Conservation (phyloP, 257 asterid species). For the Solanum paucissectum region DNA sequence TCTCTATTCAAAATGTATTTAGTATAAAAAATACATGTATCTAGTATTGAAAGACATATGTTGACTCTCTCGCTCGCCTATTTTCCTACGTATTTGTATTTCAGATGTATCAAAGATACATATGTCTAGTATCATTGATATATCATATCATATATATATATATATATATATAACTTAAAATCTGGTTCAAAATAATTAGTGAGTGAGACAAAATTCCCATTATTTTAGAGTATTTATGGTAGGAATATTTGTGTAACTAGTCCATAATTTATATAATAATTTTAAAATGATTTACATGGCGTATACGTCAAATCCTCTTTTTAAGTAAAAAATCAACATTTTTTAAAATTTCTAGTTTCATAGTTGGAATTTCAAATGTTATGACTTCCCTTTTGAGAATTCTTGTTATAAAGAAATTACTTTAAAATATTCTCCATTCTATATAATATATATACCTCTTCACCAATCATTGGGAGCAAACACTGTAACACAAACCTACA, state of each 20-base stretch:
- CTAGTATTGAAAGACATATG: too few relatives aligned
- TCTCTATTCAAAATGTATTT: too few relatives aligned
- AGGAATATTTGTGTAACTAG: background rate
- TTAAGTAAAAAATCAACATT: background rate
- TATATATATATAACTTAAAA: background rate
- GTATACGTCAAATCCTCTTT: background rate
- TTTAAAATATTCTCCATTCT: background rate
- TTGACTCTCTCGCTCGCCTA: background rate
- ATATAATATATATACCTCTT: background rate
- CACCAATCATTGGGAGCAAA: background rate
- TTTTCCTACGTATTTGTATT: too few relatives aligned
- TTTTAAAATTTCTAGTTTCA: background rate
- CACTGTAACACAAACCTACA: background rate
- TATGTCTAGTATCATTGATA: background rate
- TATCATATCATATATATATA: too few relatives aligned
- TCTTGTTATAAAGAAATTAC: background rate
- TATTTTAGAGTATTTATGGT: too few relatives aligned
- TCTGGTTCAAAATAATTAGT: too few relatives aligned
- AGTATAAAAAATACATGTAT: background rate
- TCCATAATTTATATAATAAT: too few relatives aligned
- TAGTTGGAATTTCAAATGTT: background rate
- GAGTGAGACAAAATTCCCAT: too few relatives aligned
- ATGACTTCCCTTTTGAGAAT: background rate
- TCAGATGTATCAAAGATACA: background rate
- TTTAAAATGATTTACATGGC: background rate